Base-by-base conservation (phyloP, 228 moss, liverwort and hornwort genomes). In the Sphagnum fallax region DNA sequence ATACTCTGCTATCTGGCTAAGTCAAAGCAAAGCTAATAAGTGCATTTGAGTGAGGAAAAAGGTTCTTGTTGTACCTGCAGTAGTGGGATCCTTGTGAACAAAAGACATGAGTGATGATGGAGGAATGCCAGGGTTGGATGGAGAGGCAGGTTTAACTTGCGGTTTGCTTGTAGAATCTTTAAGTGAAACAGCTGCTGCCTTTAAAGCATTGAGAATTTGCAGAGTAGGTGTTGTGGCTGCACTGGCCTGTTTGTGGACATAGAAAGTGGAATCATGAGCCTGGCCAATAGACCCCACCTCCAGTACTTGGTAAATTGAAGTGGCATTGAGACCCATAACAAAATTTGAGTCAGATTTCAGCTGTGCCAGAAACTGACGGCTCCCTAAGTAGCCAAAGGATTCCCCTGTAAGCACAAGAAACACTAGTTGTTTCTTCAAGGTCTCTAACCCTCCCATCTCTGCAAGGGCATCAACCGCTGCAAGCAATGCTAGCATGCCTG, bases 21-120 rank as follows among this genome's bases (percentile, higher is more conserved):
- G 32, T 32, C 32, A 32, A 32, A 32, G 32, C 32, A 32, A 32
- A 32, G 32, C 32, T 32, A 32, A 32, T 32, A 1, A 32, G 2
- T 32, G 32, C 2, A 32, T 32, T 32, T 32, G 2, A 32, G 2
- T 2, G 32, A 32, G 32, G 32, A 32, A 32, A 32, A 32, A 32
- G 32, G 32, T 32, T 32, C 32, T 32, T 32, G 32, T 32, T 32
- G 32, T 80, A 88, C 84, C 84, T 73, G 87, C 75, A 79, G 65
- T 47, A 67, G 72, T 50, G 71, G 80, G 63, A 69, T 81, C 81
- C 68, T 78, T 84, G 64, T 96, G 91, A 51, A 96, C 75, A 52
- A 92, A 95, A n/a, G 89, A 82, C 95, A 96, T 91, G 70, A 96
- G 84, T 66, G 92, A 89, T 18, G 95, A 96, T 52, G 95, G 95